phyloP scores from a whole-genome alignment of 1,284 basidiomycete genomes.

The Cystobasidium pallidum region DNA sequence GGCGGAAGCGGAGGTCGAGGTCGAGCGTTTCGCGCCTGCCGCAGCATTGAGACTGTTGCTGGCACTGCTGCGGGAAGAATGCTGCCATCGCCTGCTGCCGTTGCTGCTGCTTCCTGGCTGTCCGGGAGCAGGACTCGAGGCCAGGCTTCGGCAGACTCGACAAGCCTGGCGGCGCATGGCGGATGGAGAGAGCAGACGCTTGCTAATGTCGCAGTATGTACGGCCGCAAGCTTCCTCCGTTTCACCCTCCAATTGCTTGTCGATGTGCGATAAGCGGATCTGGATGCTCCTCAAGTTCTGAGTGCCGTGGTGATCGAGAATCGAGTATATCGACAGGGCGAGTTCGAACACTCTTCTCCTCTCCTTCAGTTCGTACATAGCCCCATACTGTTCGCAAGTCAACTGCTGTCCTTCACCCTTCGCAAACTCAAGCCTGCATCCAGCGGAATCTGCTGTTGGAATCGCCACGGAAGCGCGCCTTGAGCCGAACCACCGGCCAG shows the following conservation, averaged over 20 bases:
- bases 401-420: neutral
- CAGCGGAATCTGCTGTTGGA: neutral
- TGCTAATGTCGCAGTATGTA: neutral
- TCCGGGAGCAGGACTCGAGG: neutral
- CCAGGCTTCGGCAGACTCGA: constrained; percentile 12
- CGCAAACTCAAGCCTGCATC: neutral
- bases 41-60: neutral
- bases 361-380: too few species aligned
- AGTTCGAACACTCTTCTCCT: too few species aligned
- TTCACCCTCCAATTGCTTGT: neutral
- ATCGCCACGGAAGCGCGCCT: neutral
- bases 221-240: neutral
- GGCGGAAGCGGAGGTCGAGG: constrained; percentile 23
- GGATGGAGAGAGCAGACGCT: neutral
- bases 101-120: constrained; percentile 13
- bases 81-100: neutral
- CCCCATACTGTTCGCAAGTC: too few species aligned
- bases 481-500: too few species aligned
- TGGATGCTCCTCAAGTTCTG: too few species aligned
- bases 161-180: constrained; percentile 13
- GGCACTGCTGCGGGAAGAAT: neutral
- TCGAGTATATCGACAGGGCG: neutral
- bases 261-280: neutral
- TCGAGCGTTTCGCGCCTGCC: neutral
- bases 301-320: neutral